phyloP scores from a whole-genome alignment of 2,329 filamentous ascomycete species.

The Podosphaera fusca region DNA sequence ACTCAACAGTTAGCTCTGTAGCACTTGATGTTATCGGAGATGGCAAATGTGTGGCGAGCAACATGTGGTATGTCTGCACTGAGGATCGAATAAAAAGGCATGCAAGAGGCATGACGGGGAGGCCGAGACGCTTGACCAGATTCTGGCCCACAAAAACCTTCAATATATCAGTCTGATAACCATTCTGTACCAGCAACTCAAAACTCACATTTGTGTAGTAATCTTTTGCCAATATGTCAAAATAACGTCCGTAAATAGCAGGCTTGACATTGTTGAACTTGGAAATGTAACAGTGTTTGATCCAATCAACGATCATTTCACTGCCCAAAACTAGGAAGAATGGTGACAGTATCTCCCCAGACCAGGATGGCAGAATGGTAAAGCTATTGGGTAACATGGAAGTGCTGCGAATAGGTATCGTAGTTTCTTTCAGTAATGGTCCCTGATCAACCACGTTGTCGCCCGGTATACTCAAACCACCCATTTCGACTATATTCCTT shows the following conservation, averaged over 20 bases:
- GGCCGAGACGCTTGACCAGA: constrained; percentile 65
- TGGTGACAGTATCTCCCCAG: constrained; percentile 72
- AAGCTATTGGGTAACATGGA: constrained; percentile 80
- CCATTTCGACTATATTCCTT: constrained; percentile 88
- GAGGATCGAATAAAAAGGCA: constrained; percentile 90
- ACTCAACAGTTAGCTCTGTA: constrained; percentile 41
- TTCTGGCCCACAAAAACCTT: constrained; percentile 80
- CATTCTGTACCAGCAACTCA: constrained; percentile 1
- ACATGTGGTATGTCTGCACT: constrained; percentile 95
- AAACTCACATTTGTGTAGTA: constrained; percentile 72
- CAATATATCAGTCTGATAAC: constrained; percentile 5
- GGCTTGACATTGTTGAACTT: constrained; percentile 98
- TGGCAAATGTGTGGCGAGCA: constrained; percentile 67
- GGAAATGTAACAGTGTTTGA: constrained; percentile 93
- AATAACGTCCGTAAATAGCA: constrained; percentile 64
- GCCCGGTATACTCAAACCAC: constrained; percentile 42
- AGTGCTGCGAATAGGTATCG: constrained; percentile 38
- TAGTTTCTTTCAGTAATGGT: constrained; percentile 25
- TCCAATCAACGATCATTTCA: constrained; percentile 89
- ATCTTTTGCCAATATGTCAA: constrained; percentile 89
- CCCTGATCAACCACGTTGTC: constrained; percentile 16
- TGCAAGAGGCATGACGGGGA: constrained; percentile 78
- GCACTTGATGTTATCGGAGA: constrained; percentile 45
- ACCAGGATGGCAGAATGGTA: constrained; percentile 67
- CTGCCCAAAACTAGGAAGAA: constrained; percentile 87